These are phyloP conservation scores for Fagopyrum esculentum DNA, from an alignment of 148 eudicot species.

Conservation along the genomic window DNA sequence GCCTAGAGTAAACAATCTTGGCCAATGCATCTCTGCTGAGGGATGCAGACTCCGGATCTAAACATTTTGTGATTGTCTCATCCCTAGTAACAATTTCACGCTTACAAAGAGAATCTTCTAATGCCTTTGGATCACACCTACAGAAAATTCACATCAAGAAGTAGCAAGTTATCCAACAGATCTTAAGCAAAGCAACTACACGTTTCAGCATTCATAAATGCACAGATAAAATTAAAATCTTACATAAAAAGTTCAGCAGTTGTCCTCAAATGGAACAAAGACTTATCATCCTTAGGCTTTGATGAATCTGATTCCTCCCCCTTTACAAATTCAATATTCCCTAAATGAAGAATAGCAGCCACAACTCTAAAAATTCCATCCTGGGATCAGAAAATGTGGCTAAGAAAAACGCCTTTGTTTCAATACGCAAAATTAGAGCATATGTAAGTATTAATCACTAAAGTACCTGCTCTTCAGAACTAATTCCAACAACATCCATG, in stretches of 20 bases:
- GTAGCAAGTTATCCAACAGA: neutral
- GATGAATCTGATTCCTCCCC: slow-evolving; percentile 93
- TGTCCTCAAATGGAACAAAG: slow-evolving; percentile 75
- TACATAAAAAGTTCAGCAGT: slow-evolving; percentile 96
- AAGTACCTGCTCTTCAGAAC: slow-evolving; percentile 79
- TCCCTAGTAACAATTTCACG: slow-evolving; percentile 92
- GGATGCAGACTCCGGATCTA: slow-evolving; percentile 82
- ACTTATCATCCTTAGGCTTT: slow-evolving; percentile 90
- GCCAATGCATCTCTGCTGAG: slow-evolving; percentile 91
- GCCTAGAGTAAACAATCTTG: slow-evolving; percentile 79
- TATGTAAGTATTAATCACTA: slow-evolving; percentile 2
- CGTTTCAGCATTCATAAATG: neutral
- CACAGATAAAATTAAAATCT: slow-evolving; percentile 17
- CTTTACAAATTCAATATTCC: slow-evolving; percentile 86
- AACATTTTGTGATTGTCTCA: slow-evolving; percentile 76
- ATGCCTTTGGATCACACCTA: slow-evolving; percentile 82
- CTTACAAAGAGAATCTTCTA: slow-evolving; percentile 92
- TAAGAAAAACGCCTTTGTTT: slow-evolving; percentile 15
- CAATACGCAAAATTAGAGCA: neutral
- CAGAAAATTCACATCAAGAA: slow-evolving; percentile 13
- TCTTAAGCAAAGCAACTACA: neutral
- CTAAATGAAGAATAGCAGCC: slow-evolving; percentile 93
- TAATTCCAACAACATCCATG: slow-evolving; percentile 96
- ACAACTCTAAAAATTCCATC: slow-evolving; percentile 94
- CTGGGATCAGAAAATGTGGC: slow-evolving; percentile 32